phyloP scores from a whole-genome alignment of 2,329 filamentous ascomycete genomes.

The Beauveria varroae region DNA sequence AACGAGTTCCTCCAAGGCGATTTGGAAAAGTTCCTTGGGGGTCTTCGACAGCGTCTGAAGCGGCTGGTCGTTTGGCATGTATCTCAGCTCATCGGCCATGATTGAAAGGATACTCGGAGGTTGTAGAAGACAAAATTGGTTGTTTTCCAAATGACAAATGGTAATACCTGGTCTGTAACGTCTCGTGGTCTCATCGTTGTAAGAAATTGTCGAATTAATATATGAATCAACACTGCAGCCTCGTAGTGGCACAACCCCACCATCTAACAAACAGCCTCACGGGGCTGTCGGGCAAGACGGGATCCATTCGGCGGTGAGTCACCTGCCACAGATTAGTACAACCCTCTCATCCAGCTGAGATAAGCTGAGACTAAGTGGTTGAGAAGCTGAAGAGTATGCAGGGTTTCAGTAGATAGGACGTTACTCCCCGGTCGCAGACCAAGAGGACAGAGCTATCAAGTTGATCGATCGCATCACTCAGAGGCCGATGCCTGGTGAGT shows the following conservation, averaged over 20 bases:
- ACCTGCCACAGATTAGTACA: neutral
- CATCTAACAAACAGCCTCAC: neutral
- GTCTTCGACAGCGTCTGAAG: slow-evolving; percentile 22
- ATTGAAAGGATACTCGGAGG: neutral
- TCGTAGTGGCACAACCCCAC: neutral
- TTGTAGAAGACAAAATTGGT: neutral
- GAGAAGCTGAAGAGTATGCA: neutral
- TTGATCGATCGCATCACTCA: neutral
- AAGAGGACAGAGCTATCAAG: neutral
- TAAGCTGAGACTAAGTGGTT: neutral
- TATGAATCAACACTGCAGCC: neutral
- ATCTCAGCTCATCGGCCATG: slow-evolving; percentile 15
- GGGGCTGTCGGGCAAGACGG: neutral
- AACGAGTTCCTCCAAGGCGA: slow-evolving; percentile 30
- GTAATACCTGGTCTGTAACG: neutral
- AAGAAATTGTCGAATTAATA: neutral
- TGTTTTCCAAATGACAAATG: neutral
- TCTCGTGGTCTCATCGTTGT: neutral
- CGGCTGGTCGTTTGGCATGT: slow-evolving; percentile 28
- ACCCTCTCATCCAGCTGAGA: neutral
- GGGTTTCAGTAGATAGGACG: neutral
- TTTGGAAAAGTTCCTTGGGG: slow-evolving; percentile 22
- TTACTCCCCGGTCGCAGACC: neutral
- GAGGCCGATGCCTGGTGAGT: too few relatives aligned
- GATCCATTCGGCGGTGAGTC: neutral